Evolutionary conservation across 352 stramenopile genomes (phyloP).

Genomic region (Pythium myriotylum): DNA sequence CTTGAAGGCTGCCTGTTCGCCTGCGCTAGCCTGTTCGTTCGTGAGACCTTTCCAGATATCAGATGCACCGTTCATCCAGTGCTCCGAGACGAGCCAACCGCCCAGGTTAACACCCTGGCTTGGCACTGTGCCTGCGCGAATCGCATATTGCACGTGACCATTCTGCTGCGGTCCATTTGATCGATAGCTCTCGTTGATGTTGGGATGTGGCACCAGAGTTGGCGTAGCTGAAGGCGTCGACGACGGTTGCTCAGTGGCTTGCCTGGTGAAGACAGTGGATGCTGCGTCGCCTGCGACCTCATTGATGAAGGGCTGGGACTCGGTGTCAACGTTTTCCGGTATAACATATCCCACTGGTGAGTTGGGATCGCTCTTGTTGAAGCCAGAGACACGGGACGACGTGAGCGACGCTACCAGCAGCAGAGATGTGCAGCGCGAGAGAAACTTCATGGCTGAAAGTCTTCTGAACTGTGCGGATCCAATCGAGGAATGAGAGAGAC

Average conservation of each 20-base stretch:
- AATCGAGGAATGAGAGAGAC: conserved; percentile 19
- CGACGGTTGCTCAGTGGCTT: background rate
- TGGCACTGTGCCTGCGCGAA: conserved; percentile 49
- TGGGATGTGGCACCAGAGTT: background rate
- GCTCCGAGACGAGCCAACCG: conserved; percentile 74
- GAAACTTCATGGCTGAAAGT: conserved; percentile 16
- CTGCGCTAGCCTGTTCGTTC: conserved; percentile 34
- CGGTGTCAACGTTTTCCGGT: conserved; percentile 5
- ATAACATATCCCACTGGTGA: conserved; percentile 10
- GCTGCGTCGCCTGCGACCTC: conserved; percentile 21
- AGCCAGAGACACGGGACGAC: conserved; percentile 1
- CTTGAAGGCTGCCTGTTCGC: conserved; percentile 71
- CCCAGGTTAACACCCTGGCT: conserved; percentile 77
- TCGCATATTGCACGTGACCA: conserved; percentile 56
- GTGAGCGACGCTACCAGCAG: background rate
- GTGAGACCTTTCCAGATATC: conserved; percentile 62
- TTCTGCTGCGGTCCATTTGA: conserved; percentile 7
- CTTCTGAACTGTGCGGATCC: conserved; percentile 6
- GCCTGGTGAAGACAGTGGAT: conserved; percentile 7
- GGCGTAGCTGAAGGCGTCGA: background rate
- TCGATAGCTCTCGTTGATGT: background rate
- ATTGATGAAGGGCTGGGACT: conserved; percentile 18
- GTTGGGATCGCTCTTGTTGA: conserved; percentile 15
- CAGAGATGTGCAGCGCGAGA: conserved; percentile 19
- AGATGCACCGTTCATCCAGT: conserved; percentile 73